Evolutionary conservation across 2,329 filamentous ascomycete species (phyloP), one percentile per base, ranked within the genome.

Genomic region (Chaetomium olivaceum): DNA sequence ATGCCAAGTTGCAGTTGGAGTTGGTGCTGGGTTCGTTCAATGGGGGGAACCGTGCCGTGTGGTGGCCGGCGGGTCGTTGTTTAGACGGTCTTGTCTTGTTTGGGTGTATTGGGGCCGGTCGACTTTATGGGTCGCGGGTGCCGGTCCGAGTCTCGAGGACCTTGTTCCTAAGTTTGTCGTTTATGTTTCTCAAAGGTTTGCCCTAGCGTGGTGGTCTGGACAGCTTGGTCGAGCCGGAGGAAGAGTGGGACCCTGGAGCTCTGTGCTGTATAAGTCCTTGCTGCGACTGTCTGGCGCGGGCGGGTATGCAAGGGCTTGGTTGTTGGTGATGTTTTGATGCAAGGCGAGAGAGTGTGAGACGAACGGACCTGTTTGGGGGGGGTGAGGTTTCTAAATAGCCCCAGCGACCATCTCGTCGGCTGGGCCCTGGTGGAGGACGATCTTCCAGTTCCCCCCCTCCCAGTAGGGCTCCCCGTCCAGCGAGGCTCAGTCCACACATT

Each of bases 361-460:
- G 58, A 62, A 57, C 58, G 54, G 68, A 62, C 56, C 55, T 48
- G 27, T 39, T 58, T 56, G 52, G 56, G 66, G 70, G 69, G 68
- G 60, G 64, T 68, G 67, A 70, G 66, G 68, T 70, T 73, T 72
- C 69, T 72, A 73, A 71, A 73, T 73, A 73, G 61, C 67, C 67
- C 69, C 61, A 55, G 66, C 52, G 57, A 51, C 63, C 70, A 67
- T 71, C 68, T 68, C 62, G 58, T 63, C 66, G 62, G 63, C 67
- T 63, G 33, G 63, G 62, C 27, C 55, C 66, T 73, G 67, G 71
- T 73, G 71, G 70, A 72, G 71, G 64, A 65, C 66, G 69, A 70
- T 72, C 68, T 70, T 70, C 70, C 60, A 16, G 51, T 56, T 8
- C 29, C 27, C 16, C 25, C 25, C 52, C 52, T 51, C 62, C 43